Evolutionary conservation across 805 yeast species (phyloP), one percentile per base, ranked within the genome.

Genomic region (Nakazawaea holstii): DNA sequence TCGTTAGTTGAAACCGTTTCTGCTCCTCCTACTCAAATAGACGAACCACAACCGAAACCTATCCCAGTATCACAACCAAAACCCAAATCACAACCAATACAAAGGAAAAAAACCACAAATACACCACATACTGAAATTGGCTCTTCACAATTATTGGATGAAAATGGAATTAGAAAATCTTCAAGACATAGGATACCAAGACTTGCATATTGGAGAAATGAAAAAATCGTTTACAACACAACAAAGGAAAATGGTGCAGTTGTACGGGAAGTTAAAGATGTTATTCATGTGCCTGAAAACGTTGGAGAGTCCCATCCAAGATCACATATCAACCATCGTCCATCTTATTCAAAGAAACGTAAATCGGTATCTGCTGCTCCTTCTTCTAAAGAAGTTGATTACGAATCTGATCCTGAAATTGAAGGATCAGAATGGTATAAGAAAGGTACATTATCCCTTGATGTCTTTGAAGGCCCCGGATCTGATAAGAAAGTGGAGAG

Each of bases 131-230:
- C 41, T 8, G 20, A 9, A 20, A 3, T 20, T 5, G 5, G 5
- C 5, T 28, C 29, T 14, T 27, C 36, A 39, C 14, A 26, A 32
- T 14, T 8, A 10, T 35, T 9, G 6, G 37, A 40, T 11, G 27
- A 14, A 2, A 55, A 45, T 10, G 77, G 80, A 0, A 57, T 77
- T 2, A 70, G 95, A 52, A 68, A 87, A 53, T 85, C 95, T 0
- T 70, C 74, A 30, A 72, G 96, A 56, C 76, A 79, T 0, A 76
- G 77, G 52, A 73, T 85, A 6, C 77, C 82, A 3, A 92, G 95
- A 0, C 66, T 89, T 52, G 91, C 88, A 2, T 86, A 74, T 60
- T 89, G 96, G 96, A 77, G 86, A 60, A 87, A 86, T 57, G 96
- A 89, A 63, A 70, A 80, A 50, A 76, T 85, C 29, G 76, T 86